Conservation (phyloP, 2,329 filamentous ascomycete genomes). For the Penicillium carneum region DNA sequence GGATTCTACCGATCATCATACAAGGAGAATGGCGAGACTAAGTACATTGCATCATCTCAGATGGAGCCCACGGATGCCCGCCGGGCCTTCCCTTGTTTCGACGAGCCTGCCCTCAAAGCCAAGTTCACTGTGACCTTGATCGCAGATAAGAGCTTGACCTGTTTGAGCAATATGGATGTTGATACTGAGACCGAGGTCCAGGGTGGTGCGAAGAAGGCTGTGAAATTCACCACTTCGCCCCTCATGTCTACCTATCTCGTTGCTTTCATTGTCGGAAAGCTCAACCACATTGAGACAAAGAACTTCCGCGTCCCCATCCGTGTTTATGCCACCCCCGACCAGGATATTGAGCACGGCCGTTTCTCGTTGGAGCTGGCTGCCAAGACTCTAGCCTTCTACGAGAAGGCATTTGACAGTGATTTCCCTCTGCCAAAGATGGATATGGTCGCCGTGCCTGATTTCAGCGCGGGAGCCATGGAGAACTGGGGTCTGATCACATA, state of each 20-base stretch:
- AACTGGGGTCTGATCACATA: constrained; percentile 98
- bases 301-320: constrained; percentile 89
- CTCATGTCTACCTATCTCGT: constrained; percentile 96
- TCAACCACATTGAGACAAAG: constrained; percentile 91
- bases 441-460: constrained; percentile 94
- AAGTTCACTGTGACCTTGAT: constrained; percentile 90
- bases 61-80: constrained; percentile 96
- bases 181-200: constrained; percentile 77
- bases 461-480: constrained; percentile 95
- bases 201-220: constrained; percentile 76
- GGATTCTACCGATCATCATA: constrained; percentile 97
- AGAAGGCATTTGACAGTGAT: constrained; percentile 86
- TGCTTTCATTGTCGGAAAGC: constrained; percentile 90
- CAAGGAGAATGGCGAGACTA: constrained; percentile 81
- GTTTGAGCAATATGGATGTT: constrained; percentile 96
- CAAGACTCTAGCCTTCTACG: constrained; percentile 89
- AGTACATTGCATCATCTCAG: constrained; percentile 87
- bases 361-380: constrained; percentile 91
- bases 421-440: constrained; percentile 95
- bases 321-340: constrained; percentile 90
- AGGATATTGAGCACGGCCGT: constrained; percentile 86
- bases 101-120: constrained; percentile 92
- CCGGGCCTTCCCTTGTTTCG: constrained; percentile 93
- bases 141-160: constrained; percentile 88
- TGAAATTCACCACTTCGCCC: constrained; percentile 90